These are phyloP conservation scores for Hyphodiscus sp. DNA, from an alignment of 2,329 filamentous ascomycete species.

Conservation along the genomic window DNA sequence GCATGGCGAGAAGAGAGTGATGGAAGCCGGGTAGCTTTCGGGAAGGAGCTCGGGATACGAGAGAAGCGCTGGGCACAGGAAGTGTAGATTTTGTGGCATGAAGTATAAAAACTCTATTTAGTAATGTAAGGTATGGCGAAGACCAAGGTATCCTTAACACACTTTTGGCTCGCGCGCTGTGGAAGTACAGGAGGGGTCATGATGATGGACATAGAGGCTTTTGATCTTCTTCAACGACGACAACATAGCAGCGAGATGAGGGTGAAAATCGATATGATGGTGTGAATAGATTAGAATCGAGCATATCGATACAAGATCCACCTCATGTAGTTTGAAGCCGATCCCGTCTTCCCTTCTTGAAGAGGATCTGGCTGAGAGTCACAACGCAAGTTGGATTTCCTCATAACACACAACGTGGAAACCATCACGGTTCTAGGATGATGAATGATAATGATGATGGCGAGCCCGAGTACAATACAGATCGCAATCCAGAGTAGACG, in stretches of 20 bases:
- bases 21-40: slow-evolving; percentile 48
- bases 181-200: neutral
- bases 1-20: slow-evolving; percentile 75
- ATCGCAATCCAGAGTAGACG: too few species aligned
- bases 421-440: too few species aligned
- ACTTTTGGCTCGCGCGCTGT: slow-evolving; percentile 13
- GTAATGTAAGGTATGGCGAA: slow-evolving; percentile 2
- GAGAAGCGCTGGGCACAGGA: slow-evolving; percentile 65
- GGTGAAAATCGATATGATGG: neutral
- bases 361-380: neutral
- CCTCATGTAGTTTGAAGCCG: neutral
- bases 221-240: slow-evolving; percentile 10
- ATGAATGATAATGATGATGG: too few species aligned
- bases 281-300: neutral
- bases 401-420: too few species aligned
- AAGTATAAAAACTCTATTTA: neutral
- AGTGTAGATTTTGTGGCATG: slow-evolving; percentile 7
- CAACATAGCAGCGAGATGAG: neutral
- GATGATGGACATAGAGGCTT: neutral
- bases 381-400: too few species aligned
- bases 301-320: neutral
- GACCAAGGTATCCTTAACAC: neutral
- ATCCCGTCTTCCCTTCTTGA: neutral
- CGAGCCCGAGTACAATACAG: too few species aligned
- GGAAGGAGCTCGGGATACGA: slow-evolving; percentile 60